These are phyloP conservation scores for Sarocladium oryzae DNA, from an alignment of 2,329 filamentous ascomycete species.

Conservation along the genomic window DNA sequence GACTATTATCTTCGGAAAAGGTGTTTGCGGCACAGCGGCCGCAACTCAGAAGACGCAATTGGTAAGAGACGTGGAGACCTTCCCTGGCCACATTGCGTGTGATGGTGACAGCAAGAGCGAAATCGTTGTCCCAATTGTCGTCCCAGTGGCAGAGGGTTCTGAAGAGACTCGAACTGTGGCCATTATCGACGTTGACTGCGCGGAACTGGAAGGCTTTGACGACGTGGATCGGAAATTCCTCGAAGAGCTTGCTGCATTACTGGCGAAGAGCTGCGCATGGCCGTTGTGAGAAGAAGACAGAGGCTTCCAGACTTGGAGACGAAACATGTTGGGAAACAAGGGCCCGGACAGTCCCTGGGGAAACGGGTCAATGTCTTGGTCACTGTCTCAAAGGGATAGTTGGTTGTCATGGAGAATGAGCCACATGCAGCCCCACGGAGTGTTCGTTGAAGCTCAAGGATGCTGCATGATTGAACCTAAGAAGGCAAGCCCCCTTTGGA, in stretches of 20 bases:
- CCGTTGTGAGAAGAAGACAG: not conserved
- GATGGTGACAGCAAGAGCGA: conserved; percentile 71
- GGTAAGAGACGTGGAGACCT: conserved; percentile 62
- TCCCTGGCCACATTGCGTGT: conserved; percentile 78
- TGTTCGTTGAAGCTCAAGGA: too few species aligned
- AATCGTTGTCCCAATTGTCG: conserved; percentile 70
- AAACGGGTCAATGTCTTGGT: not conserved
- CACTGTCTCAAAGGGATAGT: not conserved
- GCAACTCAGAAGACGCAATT: conserved; percentile 55
- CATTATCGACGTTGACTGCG: conserved; percentile 77
- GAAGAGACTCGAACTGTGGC: conserved; percentile 48
- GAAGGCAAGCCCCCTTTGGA: too few species aligned
- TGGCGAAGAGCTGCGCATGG: conserved; percentile 62
- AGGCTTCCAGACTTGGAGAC: not conserved
- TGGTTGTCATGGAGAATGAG: not conserved
- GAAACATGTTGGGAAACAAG: not conserved
- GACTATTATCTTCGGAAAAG: conserved; percentile 63
- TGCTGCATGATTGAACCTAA: too few species aligned
- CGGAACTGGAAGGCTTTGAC: conserved; percentile 60
- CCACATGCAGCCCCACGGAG: not conserved
- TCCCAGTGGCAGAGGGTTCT: conserved; percentile 19
- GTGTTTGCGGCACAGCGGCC: conserved; percentile 71
- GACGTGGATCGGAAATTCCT: conserved; percentile 58
- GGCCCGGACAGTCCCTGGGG: not conserved
- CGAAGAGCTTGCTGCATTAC: conserved; percentile 57